Base-by-base conservation (phyloP, 1,284 basidiomycete species). In the Gomphus bonarii region DNA sequence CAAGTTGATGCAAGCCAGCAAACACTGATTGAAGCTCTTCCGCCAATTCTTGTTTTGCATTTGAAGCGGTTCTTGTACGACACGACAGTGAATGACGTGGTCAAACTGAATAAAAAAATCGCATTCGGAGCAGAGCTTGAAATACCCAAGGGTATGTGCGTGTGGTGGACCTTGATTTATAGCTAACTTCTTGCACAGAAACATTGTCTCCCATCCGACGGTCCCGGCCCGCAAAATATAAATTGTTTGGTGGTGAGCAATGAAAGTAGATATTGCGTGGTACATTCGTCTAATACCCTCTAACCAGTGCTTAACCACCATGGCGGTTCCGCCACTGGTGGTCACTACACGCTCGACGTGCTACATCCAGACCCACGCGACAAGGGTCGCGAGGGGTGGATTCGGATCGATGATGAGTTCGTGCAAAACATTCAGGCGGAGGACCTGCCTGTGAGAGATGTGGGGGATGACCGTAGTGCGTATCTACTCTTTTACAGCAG, bases 291-390 rank as follows among this genome's bases (percentile, higher is more conserved):
- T 28, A 44, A 47, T 14, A 25, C 59, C 46, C 12, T 47, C 16
- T 31, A 6, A 38, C 0, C 64, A 89, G 93, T 88, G 20, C 75
- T 98, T 8, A 98, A 98, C 70, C 95, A 99, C 70, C 95, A 99
- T 65, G 95, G 95, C 1, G 75, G 79, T 49, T 89, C 88, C 12
- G 93, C 95, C 0, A 85, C 85, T 0, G 95, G 95, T 7, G 95
- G 95, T 0, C 95, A 98, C 70, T 99, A 98, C 73, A 99, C 95
- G 1, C 82, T 97, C 47, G 88, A 95, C 62, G 89, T 97, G 1
- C 73, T 95, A 8, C 86, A 92, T 60, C 88, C 91, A 12, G 81
- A 81, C 64, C 70, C 75, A 50, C 69, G 66, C 62, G 67, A 70
- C 22, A 66, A 67, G 52, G 70, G 69, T 25, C 71, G 78, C 3